A percentile compares a stretch with the other conserved stretches of the same genome.
Conservation (phyloP, 805 yeast species). For the Spathaspora girioi region DNA sequence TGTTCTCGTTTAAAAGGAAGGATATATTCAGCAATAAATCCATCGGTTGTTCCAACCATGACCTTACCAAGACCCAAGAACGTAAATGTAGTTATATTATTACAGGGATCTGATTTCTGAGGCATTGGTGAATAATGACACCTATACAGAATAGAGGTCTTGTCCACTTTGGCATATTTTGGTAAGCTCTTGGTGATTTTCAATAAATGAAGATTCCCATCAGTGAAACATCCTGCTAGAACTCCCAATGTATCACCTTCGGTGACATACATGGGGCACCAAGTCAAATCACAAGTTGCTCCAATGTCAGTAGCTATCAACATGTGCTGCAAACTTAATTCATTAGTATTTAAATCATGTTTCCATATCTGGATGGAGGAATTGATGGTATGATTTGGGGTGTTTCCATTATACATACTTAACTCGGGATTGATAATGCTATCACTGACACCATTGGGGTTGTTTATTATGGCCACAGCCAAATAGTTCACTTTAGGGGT, state of each 20-base stretch:
- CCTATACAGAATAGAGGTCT: constrained; percentile 21
- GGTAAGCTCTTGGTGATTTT: constrained; percentile 27
- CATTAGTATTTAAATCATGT: constrained; percentile 23
- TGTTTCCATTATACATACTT: constrained; percentile 22
- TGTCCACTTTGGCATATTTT: constrained; percentile 12
- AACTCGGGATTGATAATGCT: constrained; percentile 23
- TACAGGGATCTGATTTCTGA: neutral
- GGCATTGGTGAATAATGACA: constrained; percentile 5
- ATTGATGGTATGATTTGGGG: constrained; percentile 11
- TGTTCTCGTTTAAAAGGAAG: constrained; percentile 24
- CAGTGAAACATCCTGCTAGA: constrained; percentile 51
- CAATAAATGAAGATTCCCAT: constrained; percentile 53
- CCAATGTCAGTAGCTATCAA: constrained; percentile 40
- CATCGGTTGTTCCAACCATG: constrained; percentile 57
- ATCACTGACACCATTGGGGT: constrained; percentile 17
- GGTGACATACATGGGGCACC: constrained; percentile 33
- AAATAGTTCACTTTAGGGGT: constrained; percentile 31
- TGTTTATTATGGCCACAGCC: constrained; percentile 48
- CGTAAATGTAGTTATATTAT: constrained; percentile 45
- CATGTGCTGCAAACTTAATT: constrained; percentile 24
- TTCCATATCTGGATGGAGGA: constrained; percentile 47
- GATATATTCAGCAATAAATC: constrained; percentile 56
- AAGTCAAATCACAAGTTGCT: constrained; percentile 35
- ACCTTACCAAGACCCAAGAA: constrained; percentile 42
- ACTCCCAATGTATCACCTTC: constrained; percentile 32